Percentiles rank a stretch among this genome's conserved stretches.
These are phyloP conservation scores for Wickerhamiella vanderwaltii DNA, from an alignment of 805 yeast species.

Conservation along the genomic window DNA sequence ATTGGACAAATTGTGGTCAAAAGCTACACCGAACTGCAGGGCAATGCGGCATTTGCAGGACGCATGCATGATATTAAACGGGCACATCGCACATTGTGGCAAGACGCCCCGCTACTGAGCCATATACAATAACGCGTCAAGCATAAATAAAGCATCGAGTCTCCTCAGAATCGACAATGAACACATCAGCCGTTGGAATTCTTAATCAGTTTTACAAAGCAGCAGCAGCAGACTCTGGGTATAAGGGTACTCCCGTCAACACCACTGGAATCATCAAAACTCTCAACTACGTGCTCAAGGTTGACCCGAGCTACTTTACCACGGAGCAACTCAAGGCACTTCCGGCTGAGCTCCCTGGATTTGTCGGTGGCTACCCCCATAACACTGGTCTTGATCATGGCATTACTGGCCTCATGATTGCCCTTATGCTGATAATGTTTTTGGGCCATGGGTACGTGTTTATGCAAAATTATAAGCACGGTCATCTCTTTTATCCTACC, in stretches of 20 bases:
- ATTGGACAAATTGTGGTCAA: no score
- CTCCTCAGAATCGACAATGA: no score
- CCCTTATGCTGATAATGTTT: background rate
- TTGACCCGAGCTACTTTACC: background rate
- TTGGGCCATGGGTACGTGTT: background rate
- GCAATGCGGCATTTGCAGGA: no score
- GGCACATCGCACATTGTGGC: no score
- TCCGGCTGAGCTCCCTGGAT: background rate
- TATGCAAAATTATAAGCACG: background rate
- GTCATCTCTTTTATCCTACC: background rate
- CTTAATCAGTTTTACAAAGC: background rate
- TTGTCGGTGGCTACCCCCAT: constrained; percentile 6
- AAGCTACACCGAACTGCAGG: no score
- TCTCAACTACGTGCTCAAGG: background rate
- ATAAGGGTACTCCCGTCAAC: background rate
- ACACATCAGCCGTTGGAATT: no score
- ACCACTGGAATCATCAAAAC: background rate
- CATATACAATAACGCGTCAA: no score
- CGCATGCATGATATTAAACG: no score
- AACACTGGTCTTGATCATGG: background rate
- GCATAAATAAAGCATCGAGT: no score
- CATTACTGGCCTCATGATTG: constrained; percentile 1
- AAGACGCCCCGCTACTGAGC: no score
- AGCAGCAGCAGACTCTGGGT: background rate
- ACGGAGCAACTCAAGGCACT: background rate